Conservation (phyloP, 352 stramenopile species). For the Blastocystis sp. region DNA sequence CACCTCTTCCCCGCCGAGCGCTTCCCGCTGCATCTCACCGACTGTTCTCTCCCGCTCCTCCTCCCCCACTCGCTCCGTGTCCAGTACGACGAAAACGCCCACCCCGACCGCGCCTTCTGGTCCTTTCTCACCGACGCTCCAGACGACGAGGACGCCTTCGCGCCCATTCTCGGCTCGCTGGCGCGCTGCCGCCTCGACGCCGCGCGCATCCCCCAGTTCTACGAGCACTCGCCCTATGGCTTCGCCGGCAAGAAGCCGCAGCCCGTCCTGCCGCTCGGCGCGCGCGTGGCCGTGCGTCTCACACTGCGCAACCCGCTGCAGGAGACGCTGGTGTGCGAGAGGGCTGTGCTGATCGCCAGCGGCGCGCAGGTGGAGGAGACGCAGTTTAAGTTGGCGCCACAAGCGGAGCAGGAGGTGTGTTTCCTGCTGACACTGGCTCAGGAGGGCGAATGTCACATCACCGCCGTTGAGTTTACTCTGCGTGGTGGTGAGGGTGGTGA, state of each 20-base stretch:
- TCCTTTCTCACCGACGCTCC: constrained; percentile 14
- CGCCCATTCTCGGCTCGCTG: background rate
- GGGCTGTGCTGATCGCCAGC: background rate
- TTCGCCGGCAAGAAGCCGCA: background rate
- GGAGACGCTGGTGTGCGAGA: background rate
- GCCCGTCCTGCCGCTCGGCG: background rate
- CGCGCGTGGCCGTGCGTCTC: background rate
- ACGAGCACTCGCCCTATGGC: background rate
- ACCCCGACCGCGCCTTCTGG: background rate
- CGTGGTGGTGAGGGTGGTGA: background rate
- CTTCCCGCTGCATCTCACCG: background rate
- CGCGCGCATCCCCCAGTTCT: background rate
- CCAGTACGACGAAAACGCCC: constrained; percentile 28
- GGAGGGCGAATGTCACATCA: background rate
- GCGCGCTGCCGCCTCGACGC: background rate
- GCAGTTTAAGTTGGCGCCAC: background rate
- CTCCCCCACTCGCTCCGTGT: constrained; percentile 2
- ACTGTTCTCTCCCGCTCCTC: constrained; percentile 7
- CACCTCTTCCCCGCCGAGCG: background rate
- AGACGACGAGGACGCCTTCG: constrained; percentile 12
- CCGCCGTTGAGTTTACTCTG: background rate
- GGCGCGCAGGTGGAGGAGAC: background rate
- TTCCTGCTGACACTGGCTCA: background rate
- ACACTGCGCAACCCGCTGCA: constrained; percentile 40
- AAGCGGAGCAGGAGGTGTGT: background rate